Evolutionary conservation across 2,329 filamentous ascomycete genomes (phyloP).

Genomic region (Xylariaceae sp.): DNA sequence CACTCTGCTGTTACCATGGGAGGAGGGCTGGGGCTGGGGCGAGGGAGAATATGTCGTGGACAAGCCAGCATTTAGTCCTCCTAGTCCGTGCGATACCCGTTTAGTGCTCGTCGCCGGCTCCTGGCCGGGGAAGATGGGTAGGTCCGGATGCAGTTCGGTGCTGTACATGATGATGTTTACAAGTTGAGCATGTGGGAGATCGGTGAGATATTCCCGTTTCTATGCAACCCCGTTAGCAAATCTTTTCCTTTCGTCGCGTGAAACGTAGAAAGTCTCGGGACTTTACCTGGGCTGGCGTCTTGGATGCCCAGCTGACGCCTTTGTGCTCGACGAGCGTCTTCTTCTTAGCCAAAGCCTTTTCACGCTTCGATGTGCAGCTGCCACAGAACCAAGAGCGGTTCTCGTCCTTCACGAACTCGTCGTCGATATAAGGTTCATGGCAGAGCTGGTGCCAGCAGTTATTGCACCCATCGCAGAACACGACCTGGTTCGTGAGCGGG

Average conservation of each 20-base stretch:
- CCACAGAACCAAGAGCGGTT: constrained; percentile 68
- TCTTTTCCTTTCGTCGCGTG: no score
- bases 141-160: constrained; percentile 55
- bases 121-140: constrained; percentile 56
- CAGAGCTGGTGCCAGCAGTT: constrained; percentile 76
- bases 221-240: no score
- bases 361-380: constrained; percentile 49
- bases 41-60: constrained; percentile 21
- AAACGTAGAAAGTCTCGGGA: background rate
- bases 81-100: constrained; percentile 16
- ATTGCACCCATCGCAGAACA: constrained; percentile 81
- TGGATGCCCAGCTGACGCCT: constrained; percentile 35
- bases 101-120: constrained; percentile 27
- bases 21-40: no score
- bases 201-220: constrained; percentile 58
- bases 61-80: constrained; percentile 16
- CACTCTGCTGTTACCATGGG: no score
- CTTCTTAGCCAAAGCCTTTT: constrained; percentile 37
- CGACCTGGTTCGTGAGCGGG: constrained; percentile 70
- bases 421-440: constrained; percentile 69
- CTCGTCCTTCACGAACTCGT: constrained; percentile 60
- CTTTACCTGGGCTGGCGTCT: constrained; percentile 35
- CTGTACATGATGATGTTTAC: constrained; percentile 60
- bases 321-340: constrained; percentile 33
- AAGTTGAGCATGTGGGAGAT: constrained; percentile 55